Base-by-base conservation (phyloP, 345 rosid species). In the Viola odorata region DNA sequence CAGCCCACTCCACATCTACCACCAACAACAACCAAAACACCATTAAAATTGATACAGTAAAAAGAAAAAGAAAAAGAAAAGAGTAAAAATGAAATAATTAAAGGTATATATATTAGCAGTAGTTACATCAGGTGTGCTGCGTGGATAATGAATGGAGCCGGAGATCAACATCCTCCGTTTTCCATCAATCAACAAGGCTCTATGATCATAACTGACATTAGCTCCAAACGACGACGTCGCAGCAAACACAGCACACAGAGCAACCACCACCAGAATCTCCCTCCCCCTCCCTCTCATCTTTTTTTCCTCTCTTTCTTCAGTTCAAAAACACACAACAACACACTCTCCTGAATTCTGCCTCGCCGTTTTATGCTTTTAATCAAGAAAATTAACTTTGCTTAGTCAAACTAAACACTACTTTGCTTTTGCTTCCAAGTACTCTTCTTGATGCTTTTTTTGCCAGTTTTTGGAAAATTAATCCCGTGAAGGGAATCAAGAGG, bases 121-220 rank as follows among this genome's bases (percentile, higher is more conserved):
- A 7, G 7, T 5, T 49, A 91, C 98, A 80, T 92, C 91, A 2
- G 94, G 90, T 41, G 96, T 84, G 63, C 98, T 92, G 41, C 98
- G 91, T 16, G 98, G 98, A 68, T 92, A 92, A 72, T 92, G 98
- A 76, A 92, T 89, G 62, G 98, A 85, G 36, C 98, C 98, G 48
- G 98, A 89, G 66, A 89, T 60, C 62, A 92, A 70, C 63, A 92
- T 76, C 53, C 84, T 77, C 55, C 94, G 77, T 56, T 84, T 83
- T 14, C 98, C 98, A 58, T 78, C 89, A 68, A 92, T 77, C 60
- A 89, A 76, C 63, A 92, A 32, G 15, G 98, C 87, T 36, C 94
- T 69, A 62, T 82, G 85, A 70, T 92, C 96, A 70, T 92, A 92
- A 57, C 88, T 84, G 66, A 92, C 96, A 65, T 71, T 84, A 47